Evolutionary conservation across 441 rosid genomes (phyloP).

Genomic region (Sinapis alba): DNA sequence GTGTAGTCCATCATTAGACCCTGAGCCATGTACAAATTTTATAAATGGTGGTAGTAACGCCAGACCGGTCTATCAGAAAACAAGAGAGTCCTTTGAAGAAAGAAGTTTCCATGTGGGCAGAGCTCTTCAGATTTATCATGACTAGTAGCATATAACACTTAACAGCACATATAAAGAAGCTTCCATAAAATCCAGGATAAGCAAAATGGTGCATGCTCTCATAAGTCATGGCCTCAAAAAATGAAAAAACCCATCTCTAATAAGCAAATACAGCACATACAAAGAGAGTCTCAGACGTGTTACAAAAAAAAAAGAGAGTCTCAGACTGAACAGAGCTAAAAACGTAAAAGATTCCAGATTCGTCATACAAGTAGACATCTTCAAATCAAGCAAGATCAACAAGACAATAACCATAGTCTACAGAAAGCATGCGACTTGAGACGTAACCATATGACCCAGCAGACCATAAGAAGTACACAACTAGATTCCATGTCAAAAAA

Average conservation of each 20-base stretch:
- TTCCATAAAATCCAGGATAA: not conserved
- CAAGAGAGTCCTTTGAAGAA: not conserved
- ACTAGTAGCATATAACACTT: not conserved
- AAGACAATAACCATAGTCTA: not conserved
- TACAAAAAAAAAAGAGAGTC: not conserved
- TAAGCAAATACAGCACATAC: slow-evolving; percentile 7
- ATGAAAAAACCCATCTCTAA: not conserved
- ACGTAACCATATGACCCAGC: not conserved
- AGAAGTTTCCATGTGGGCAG: not conserved
- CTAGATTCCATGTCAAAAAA: not conserved
- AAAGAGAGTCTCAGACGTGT: not conserved
- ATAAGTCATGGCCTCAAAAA: not conserved
- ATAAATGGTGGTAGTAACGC: not conserved
- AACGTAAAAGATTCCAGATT: slow-evolving; percentile 11
- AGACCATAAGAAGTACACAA: too few species aligned
- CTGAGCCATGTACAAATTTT: not conserved
- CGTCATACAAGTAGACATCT: slow-evolving; percentile 11
- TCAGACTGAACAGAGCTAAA: not conserved
- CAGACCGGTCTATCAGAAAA: not conserved
- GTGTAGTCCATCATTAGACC: not conserved
- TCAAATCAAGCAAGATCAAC: slow-evolving; percentile 15
- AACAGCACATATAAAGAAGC: not conserved
- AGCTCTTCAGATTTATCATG: not conserved
- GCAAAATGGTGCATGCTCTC: not conserved
- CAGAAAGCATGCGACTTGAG: slow-evolving; percentile 1